Evolutionary conservation across 163 green algal species (phyloP), one percentile per base, ranked within the genome.

Genomic region (Volvox carteri): DNA sequence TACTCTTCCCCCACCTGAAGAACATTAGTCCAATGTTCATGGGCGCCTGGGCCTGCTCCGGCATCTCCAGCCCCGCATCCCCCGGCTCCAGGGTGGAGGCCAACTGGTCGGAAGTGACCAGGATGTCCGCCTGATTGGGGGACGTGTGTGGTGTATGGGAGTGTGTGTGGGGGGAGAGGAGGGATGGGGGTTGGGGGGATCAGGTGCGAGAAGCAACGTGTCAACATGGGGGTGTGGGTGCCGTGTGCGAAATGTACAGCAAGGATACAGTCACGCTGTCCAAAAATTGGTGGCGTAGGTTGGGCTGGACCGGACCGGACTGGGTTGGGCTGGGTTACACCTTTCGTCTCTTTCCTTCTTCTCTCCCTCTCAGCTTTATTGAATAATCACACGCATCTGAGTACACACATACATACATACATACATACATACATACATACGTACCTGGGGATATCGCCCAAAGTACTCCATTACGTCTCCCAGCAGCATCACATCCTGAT

Each of bases 11-110:
- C n/a, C 37, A 86, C 35, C 92, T 86, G 79, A 96, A 96, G 83
- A 93, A 95, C 92, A 97, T 94, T 76, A 97, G 94, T 41, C 95
- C 95, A 30, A 94, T 93, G 90, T 94, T 94, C 90, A 94, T 94
- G 72, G 90, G 88, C 35, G 84, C 41, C 37, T 90, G 86, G 33
- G 90, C 88, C 44, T 74, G 60, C 11, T 62, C 70, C 52, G 90
- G 88, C 42, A 58, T 30, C 90, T 95, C 92, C 73, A 95, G 83
- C 3, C 92, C 90, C 12, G 84, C 35, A 54, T 93, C 92, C 9
- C 88, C 92, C 42, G 65, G 42, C 23, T 68, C 8, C 0, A 89
- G 79, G 39, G 83, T 93, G 58, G 86, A 91, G 25, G 37, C 19
- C 42, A 97, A 80, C 56, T 95, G 70, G 91, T 97, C 95, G 37